These are phyloP conservation scores for Alternaria sp. DNA, from an alignment of 2,329 filamentous ascomycete species.

Conservation along the genomic window DNA sequence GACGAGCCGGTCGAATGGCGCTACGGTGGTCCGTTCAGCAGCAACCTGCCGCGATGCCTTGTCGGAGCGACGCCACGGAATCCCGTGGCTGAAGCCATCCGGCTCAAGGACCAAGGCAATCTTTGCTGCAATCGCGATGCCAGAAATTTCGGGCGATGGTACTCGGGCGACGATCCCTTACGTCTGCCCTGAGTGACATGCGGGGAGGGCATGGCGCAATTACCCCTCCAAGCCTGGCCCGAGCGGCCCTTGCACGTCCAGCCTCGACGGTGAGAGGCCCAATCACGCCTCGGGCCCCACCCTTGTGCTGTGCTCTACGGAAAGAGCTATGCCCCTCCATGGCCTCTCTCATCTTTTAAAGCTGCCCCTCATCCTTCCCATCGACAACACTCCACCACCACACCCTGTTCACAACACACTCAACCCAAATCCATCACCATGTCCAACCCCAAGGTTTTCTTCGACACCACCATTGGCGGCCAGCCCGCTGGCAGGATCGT, in stretches of 20 bases:
- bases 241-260: slow-evolving; percentile 10
- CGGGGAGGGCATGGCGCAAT: slow-evolving; percentile 2
- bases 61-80: neutral
- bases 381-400: slow-evolving; percentile 21
- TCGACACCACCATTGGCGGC: slow-evolving; percentile 84
- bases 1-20: slow-evolving; percentile 6
- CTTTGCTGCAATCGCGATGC: neutral
- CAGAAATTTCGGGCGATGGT: neutral
- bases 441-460: slow-evolving; percentile 76
- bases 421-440: slow-evolving; percentile 30
- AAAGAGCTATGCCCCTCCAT: slow-evolving; percentile 20
- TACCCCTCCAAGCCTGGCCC: slow-evolving; percentile 18
- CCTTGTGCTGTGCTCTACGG: slow-evolving; percentile 14
- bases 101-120: neutral
- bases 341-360: slow-evolving; percentile 14
- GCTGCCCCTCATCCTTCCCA: slow-evolving; percentile 22
- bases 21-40: neutral
- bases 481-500: slow-evolving; percentile 76
- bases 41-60: neutral
- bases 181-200: slow-evolving; percentile 17
- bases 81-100: neutral
- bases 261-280: slow-evolving; percentile 5
- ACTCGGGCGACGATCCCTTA: neutral
- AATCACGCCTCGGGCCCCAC: slow-evolving; percentile 15
- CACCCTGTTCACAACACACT: slow-evolving; percentile 5